A percentile compares a stretch with the other conserved stretches of the same genome.
These are phyloP conservation scores for Cicer bijugum DNA, from an alignment of 306 rosid genomes.

Conservation along the genomic window DNA sequence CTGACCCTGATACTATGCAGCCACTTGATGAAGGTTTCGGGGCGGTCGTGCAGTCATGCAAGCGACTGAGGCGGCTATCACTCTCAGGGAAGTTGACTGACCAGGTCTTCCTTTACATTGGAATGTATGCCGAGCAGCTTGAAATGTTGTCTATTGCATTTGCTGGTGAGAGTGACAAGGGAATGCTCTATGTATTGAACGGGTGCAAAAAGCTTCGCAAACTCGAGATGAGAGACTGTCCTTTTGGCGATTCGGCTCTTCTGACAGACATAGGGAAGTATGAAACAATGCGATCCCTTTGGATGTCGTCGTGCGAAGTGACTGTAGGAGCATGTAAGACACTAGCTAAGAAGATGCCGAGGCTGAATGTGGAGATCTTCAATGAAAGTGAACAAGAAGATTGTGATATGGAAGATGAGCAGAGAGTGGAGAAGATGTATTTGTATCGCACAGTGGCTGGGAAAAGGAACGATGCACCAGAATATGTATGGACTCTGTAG, in stretches of 20 bases:
- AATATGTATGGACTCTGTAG: slow-evolving; percentile 86
- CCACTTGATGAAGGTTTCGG: slow-evolving; percentile 97
- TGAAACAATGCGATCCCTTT: slow-evolving; percentile 99
- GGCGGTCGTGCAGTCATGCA: slow-evolving; percentile 91
- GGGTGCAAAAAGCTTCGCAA: slow-evolving; percentile 96
- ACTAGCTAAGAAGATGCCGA: slow-evolving; percentile 78
- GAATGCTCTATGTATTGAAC: slow-evolving; percentile 83
- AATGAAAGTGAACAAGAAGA: slow-evolving; percentile 63
- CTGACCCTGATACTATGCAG: slow-evolving; percentile 69
- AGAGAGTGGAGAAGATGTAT: slow-evolving; percentile 83
- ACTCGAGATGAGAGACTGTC: slow-evolving; percentile 92
- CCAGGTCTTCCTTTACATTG: slow-evolving; percentile 82
- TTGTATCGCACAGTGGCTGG: slow-evolving; percentile 82
- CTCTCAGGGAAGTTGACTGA: slow-evolving; percentile 76
- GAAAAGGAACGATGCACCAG: slow-evolving; percentile 80
- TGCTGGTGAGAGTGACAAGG: slow-evolving; percentile 88
- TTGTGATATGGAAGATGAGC: slow-evolving; percentile 51
- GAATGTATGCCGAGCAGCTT: slow-evolving; percentile 89
- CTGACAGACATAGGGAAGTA: slow-evolving; percentile 91
- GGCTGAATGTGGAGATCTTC: slow-evolving; percentile 87
- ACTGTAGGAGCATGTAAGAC: slow-evolving; percentile 82
- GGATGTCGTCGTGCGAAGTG: slow-evolving; percentile 95
- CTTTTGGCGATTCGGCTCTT: slow-evolving; percentile 82
- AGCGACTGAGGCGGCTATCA: slow-evolving; percentile 74
- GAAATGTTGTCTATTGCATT: slow-evolving; percentile 91